phyloP scores from a whole-genome alignment of 495 filamentous ascomycete species.

The Trichoderma orchidacearum region DNA sequence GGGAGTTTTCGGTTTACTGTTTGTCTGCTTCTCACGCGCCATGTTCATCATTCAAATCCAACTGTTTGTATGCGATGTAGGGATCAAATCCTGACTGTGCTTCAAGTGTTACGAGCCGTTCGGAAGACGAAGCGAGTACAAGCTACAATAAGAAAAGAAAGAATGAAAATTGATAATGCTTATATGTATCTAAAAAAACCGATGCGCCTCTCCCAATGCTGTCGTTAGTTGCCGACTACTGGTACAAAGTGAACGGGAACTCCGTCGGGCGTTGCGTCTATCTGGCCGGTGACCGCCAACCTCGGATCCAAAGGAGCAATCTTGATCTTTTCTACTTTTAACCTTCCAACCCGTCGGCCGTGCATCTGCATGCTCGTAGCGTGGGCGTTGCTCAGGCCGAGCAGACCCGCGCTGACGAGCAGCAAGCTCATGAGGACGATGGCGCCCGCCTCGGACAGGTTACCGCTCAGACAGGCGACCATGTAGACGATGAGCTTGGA shows the following conservation, averaged over 20 bases:
- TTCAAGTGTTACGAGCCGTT: too few relatives aligned
- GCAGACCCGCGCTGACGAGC: slow-evolving; percentile 30
- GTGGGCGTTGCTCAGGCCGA: slow-evolving; percentile 37
- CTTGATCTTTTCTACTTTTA: not conserved
- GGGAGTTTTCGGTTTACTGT: too few relatives aligned
- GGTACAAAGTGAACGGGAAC: not conserved
- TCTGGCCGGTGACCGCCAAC: not conserved
- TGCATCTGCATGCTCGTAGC: slow-evolving; percentile 25
- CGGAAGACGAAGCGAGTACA: too few relatives aligned
- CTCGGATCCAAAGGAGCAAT: not conserved
- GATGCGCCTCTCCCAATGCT: too few relatives aligned
- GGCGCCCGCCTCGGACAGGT: slow-evolving; percentile 32
- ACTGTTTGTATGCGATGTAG: too few relatives aligned
- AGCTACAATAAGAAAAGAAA: too few relatives aligned
- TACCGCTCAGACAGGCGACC: slow-evolving; percentile 35
- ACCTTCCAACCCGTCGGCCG: slow-evolving; percentile 9
- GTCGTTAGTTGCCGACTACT: not conserved
- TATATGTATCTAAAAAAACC: too few relatives aligned
- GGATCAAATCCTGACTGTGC: too few relatives aligned
- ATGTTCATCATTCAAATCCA: too few relatives aligned
- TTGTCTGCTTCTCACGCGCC: too few relatives aligned
- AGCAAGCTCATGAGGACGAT: slow-evolving; percentile 35
- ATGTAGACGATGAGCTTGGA: slow-evolving; percentile 43
- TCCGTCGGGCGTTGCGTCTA: not conserved
- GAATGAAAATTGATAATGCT: too few relatives aligned